Evolutionary conservation across 352 stramenopile species (phyloP), one percentile per base, ranked within the genome.

Genomic region (Phytopythium cucurbitacearum): DNA sequence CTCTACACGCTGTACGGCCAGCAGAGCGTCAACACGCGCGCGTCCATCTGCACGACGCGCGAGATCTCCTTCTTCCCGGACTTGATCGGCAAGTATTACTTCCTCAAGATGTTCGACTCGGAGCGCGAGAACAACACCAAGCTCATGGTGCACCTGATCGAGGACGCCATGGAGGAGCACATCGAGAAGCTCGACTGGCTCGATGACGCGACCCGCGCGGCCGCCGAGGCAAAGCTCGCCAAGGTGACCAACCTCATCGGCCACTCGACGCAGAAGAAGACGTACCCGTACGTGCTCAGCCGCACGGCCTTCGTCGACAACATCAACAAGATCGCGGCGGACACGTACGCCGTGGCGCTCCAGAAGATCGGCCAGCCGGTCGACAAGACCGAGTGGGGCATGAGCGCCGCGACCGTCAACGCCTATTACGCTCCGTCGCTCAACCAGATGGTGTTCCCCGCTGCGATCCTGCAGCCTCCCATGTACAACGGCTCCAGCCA

Each of bases 381-480:
- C 37, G 73, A 91, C 60, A 70, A 71, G n/a, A 67, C 54, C 16
- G 64, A 80, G 60, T 96, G 87, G 88, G 59, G 45, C 62, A 96
- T 98, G 87, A 94, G 85, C 36, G 80, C 89, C 11, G 87, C 95
- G 21, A 89, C 75, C 4, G 86, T 95, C 0, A 98, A 98, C 66
- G 93, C 88, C 5, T 92, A 85, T 51, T 87, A 93, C 66, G 62
- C 63, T 10, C 64, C 71, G 0, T 66, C 60, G 32, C 56, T 67
- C 35, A 91, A 91, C 57, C 88, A 97, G 54, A 97, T 98, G 55
- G 89, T 97, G 2, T 98, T 98, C 62, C 92, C 92, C 5, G 91
- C 91, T 2, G 92, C 87, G 6, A 97, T 98, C 46, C 65, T 98
- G 16, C 92, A 98, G 64, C 73, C 75, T 21, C 92, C 92, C 8